A percentile compares a stretch with the other conserved stretches of the same genome.
Conservation (phyloP, 2,329 filamentous ascomycete species). For the Simplicillium sp. region DNA sequence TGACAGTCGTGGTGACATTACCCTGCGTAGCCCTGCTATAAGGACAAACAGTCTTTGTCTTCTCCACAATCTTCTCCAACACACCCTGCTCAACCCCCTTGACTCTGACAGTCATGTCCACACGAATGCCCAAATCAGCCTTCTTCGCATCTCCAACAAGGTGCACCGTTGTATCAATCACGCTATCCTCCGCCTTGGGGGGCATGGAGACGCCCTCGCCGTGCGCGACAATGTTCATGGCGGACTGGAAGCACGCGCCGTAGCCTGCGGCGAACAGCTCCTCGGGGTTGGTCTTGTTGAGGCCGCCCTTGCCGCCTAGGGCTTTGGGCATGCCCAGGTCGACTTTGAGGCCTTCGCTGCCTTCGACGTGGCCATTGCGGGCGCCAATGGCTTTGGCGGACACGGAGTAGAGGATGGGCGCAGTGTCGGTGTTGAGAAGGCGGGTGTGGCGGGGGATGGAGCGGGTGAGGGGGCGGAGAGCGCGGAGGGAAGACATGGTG, state of each 20-base stretch:
- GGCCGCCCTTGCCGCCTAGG: conserved; percentile 26
- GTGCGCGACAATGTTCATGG: conserved; percentile 32
- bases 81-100: conserved; percentile 15
- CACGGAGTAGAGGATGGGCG: conserved; percentile 26
- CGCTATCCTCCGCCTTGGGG: conserved; percentile 20
- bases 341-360: conserved; percentile 16
- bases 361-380: conserved; percentile 17
- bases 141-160: conserved; percentile 33
- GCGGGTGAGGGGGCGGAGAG: conserved; percentile 2
- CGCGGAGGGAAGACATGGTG: conserved; percentile 4
- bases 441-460: conserved; percentile 7
- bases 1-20: conserved; percentile 15
- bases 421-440: conserved; percentile 26
- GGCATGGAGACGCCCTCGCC: conserved; percentile 30
- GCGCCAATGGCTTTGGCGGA: conserved; percentile 27
- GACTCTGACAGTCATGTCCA: conserved; percentile 29
- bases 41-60: conserved; percentile 17
- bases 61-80: conserved; percentile 15
- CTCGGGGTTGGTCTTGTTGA: conserved; percentile 34
- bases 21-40: conserved; percentile 17
- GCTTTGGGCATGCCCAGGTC: conserved; percentile 33
- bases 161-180: conserved; percentile 31
- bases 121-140: conserved; percentile 31
- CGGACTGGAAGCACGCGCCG: conserved; percentile 35
- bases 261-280: conserved; percentile 38